Base-by-base conservation (phyloP, 163 green algal species). In the Scenedesmus sp. region DNA sequence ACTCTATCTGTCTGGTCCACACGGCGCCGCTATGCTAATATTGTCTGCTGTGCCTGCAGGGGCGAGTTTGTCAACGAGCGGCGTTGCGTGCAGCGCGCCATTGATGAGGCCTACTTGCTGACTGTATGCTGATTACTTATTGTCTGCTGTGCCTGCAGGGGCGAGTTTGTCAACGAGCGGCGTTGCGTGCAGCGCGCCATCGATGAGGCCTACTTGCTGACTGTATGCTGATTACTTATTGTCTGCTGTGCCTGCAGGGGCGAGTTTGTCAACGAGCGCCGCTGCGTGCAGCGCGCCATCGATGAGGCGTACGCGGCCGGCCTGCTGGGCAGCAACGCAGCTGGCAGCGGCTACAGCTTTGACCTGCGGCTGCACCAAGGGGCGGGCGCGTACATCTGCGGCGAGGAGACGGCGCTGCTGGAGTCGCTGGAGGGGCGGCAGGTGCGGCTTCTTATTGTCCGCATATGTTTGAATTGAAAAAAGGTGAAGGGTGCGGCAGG, bases 321-420 rank as follows among this genome's bases (percentile, higher is more conserved):
- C 56, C 98, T 98, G 90, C 95, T 99, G 62, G 98, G 98, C 89
- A 99, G 98, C 93, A 99, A 99, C 90, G 98, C 98, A 0, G 99
- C 97, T 93, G 98, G 98, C 92, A 97, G 82, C 66, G 98, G 98
- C 18, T 96, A 98, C 34, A 98, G 99, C 94, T 99, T 99, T 95
- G 98, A 99, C 93, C 91, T 46, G 62, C 56, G 93, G 46, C 92
- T 99, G 16, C 96, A 98, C 94, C 99, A 96, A 91, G 98, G 98
- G n/a, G 98, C 98, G 20, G 98, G 98, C 34, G 98, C 98, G 0
- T 99, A 99, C 96, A 99, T 99, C 92, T 99, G 98, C 91, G 98
- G 98, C 46, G 98, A 99, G 95, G 98, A 99, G 95, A 99, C 98
- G 0, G 98, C 98, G 10, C 96, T 99, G 54, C 98, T 99, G 82